Conservation (phyloP, 352 stramenopile species). For the Pythium plurisporium region DNA sequence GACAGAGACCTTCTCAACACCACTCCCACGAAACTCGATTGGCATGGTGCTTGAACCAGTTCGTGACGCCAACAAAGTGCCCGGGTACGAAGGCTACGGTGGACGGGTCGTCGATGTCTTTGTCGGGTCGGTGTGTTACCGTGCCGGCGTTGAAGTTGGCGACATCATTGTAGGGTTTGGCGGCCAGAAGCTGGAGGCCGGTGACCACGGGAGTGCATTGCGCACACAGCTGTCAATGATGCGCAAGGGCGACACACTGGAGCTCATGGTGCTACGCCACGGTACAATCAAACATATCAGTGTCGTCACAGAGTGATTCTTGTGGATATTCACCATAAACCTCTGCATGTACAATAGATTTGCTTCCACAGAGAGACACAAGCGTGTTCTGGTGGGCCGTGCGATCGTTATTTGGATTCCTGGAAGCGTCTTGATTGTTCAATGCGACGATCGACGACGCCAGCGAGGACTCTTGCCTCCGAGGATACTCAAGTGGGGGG, state of each 20-base stretch:
- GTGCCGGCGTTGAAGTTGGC: constrained; percentile 41
- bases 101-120: constrained; percentile 50
- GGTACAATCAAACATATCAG: constrained; percentile 34
- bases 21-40: constrained; percentile 41
- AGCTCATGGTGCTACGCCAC: constrained; percentile 39
- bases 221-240: constrained; percentile 54
- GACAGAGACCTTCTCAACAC: constrained; percentile 34
- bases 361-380: background rate
- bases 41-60: constrained; percentile 49
- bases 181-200: constrained; percentile 37
- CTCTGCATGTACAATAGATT: constrained; percentile 9
- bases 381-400: too few relatives aligned
- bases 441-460: too few relatives aligned
- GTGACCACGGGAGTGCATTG: constrained; percentile 45
- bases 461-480: too few relatives aligned
- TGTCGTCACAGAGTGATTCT: constrained; percentile 40
- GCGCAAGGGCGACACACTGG: constrained; percentile 43
- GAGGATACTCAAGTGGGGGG: too few relatives aligned
- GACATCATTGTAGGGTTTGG: constrained; percentile 52
- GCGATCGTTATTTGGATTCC: too few relatives aligned
- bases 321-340: background rate
- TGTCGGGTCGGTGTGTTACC: constrained; percentile 41
- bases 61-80: constrained; percentile 24
- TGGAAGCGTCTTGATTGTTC: too few relatives aligned
- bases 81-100: constrained; percentile 37